Base-by-base conservation (phyloP, 257 asterid species). In the Solanum dulcamara region DNA sequence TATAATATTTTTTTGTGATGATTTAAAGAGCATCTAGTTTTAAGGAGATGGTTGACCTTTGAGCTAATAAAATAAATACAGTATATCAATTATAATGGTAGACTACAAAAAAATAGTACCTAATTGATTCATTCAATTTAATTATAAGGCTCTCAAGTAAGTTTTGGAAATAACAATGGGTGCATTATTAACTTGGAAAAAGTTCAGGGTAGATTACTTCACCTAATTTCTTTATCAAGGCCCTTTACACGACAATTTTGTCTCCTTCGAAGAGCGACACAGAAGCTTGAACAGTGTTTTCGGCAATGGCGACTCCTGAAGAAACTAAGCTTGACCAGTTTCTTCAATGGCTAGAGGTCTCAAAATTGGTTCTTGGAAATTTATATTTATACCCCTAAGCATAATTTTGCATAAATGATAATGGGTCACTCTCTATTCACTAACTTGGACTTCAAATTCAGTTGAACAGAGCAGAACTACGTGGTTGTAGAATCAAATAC, bases 271-370 rank as follows among this genome's bases (percentile, higher is more conserved):
- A 42, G 13, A 24, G 38, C 30, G 1, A 26, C 60, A 44, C 38
- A 14, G 38, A 75, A 44, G 10, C 57, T 74, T 26, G n/a, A 74
- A 24, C 37, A 74, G 4, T 24, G 60, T 77, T 5, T 28, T 46
- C 13, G 9, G 42, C 90, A 90, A 95, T 93, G 97, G 94, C 90
- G 89, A 87, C 89, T 88, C 85, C 87, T 15, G 93, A 90, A 89
- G 94, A 92, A 87, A 90, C 94, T 71, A 93, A 92, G 90, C 97
- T 96, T 75, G 89, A 93, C 87, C 88, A 70, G 59, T 96, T 94
- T 87, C 95, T 94, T 81, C 95, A 91, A 80, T 96, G 98, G 99
- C 93, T 93, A 62, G 85, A 91, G 96, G 98, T 93, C 37, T 24
- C 79, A 80, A 59, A 8, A 26, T 32, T 79, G 38, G 11, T 44